These are phyloP conservation scores for Posidonia australis DNA, from an alignment of 106 monocot genomes.

Conservation along the genomic window DNA sequence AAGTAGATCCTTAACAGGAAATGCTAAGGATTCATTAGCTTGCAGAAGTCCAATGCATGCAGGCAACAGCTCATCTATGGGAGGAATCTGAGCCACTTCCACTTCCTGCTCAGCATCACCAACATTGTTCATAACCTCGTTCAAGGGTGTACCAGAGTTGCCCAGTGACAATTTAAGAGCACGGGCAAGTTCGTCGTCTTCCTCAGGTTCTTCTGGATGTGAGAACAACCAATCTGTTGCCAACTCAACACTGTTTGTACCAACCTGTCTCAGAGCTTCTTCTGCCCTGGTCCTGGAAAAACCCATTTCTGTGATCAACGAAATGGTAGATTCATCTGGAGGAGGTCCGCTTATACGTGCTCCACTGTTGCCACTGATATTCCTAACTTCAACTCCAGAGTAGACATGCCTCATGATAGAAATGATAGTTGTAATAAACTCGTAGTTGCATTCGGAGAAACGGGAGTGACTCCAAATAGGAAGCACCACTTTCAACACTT, in stretches of 20 bases:
- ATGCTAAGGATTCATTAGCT: conserved; percentile 70
- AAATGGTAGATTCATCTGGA: conserved; percentile 83
- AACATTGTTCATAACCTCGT: conserved; percentile 34
- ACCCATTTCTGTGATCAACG: conserved; percentile 91
- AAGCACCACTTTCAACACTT: conserved; percentile 75
- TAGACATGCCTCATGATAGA: conserved; percentile 95
- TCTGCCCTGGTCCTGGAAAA: conserved; percentile 89
- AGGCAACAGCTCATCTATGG: conserved; percentile 72
- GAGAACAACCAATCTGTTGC: conserved; percentile 97
- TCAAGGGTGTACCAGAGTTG: conserved; percentile 41
- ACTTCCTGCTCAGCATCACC: conserved; percentile 34
- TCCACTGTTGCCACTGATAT: conserved; percentile 33
- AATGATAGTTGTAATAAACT: conserved; percentile 61
- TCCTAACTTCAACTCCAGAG: conserved; percentile 72
- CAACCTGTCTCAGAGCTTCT: conserved; percentile 92
- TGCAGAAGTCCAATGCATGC: conserved; percentile 69
- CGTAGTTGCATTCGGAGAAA: conserved; percentile 64
- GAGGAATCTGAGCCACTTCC: conserved; percentile 49
- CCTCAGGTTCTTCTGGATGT: conserved; percentile 95
- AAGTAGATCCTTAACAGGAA: conserved; percentile 79
- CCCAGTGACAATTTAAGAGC: conserved; percentile 96
- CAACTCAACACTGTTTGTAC: conserved; percentile 89
- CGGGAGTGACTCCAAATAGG: conserved; percentile 93
- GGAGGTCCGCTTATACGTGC: conserved; percentile 50
- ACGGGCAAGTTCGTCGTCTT: conserved; percentile 98